Base-by-base conservation (phyloP, 169 alveolate genomes). In the Plasmodium chabaudi region DNA sequence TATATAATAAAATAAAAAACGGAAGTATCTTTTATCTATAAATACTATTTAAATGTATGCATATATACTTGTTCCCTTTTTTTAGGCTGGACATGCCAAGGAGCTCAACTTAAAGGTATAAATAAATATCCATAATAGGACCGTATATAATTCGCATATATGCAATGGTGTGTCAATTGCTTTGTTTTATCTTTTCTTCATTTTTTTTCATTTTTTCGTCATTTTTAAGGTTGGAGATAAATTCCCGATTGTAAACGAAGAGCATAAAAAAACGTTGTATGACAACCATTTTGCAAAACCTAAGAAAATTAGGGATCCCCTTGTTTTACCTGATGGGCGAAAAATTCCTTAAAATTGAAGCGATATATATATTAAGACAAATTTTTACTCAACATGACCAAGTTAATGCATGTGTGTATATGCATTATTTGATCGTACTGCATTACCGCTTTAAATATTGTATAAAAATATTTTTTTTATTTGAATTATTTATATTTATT, bases 231-330 rank as follows among this genome's bases (percentile, higher is more conserved):
- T 82, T 53, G 90, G 90, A 12, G 90, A 82, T 60, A 82, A 82
- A 57, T 82, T 82, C 72, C 90, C 90, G 5, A 19, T 25, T 27
- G 53, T 82, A 7, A 82, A 21, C 55, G 90, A 82, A 53, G 68
- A 82, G 25, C 65, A 65, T 12, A 82, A 82, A 60, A 82, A 56
- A 42, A 42, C 19, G 12, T 67, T 88, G 59, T 92, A 51, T 79
- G 96, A 93, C 69, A 93, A 93, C 88, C 90, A 87, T 59, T 93
- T 93, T 72, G 93, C 91, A 61, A 90, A 59, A 23, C 95, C 95
- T 55, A 93, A 92, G 86, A 87, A 93, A 70, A 51, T 89, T 15
- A 87, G 96, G 53, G 88, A 87, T 46, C 93, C 87, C 1, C 73
- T 93, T 47, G 88, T 84, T 57, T 86, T 93, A 27, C 96, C 96